Percentiles rank a stretch among this genome's conserved stretches.
Evolutionary conservation across 2,329 filamentous ascomycete genomes (phyloP).

Genomic region (Achaetomium macrosporum): DNA sequence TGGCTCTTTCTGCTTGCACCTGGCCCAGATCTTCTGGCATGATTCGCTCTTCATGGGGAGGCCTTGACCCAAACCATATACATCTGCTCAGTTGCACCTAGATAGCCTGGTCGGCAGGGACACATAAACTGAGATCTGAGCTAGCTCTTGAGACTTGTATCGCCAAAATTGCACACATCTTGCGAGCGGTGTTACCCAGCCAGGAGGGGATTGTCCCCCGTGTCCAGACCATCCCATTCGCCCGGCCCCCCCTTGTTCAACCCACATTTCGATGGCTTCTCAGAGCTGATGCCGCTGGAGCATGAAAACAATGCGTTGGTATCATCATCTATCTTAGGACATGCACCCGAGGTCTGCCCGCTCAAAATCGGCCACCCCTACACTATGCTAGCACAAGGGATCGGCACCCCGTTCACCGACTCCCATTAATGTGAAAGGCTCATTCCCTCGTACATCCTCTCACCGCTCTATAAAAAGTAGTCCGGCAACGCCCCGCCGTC

Average conservation of each 20-base stretch:
- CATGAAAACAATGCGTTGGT: not conserved
- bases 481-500: slow-evolving; percentile 60
- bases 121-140: not conserved
- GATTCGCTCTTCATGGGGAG: not conserved
- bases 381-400: too few species aligned
- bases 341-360: too few species aligned
- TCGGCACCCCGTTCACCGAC: too few species aligned
- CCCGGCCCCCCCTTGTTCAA: too few species aligned
- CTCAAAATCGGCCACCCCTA: too few species aligned
- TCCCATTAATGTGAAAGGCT: too few species aligned
- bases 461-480: slow-evolving; percentile 56
- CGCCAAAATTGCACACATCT: not conserved
- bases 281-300: too few species aligned
- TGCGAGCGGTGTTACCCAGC: too few species aligned
- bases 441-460: not conserved
- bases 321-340: not conserved
- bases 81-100: not conserved
- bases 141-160: not conserved
- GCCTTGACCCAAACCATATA: not conserved
- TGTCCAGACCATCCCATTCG: too few species aligned
- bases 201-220: too few species aligned
- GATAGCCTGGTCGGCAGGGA: not conserved
- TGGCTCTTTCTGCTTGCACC: not conserved
- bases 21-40: not conserved
- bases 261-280: too few species aligned